A percentile compares a stretch with the other conserved stretches of the same genome.
Conservation (phyloP, 495 filamentous ascomycete genomes). For the Ramalina intermedia region DNA sequence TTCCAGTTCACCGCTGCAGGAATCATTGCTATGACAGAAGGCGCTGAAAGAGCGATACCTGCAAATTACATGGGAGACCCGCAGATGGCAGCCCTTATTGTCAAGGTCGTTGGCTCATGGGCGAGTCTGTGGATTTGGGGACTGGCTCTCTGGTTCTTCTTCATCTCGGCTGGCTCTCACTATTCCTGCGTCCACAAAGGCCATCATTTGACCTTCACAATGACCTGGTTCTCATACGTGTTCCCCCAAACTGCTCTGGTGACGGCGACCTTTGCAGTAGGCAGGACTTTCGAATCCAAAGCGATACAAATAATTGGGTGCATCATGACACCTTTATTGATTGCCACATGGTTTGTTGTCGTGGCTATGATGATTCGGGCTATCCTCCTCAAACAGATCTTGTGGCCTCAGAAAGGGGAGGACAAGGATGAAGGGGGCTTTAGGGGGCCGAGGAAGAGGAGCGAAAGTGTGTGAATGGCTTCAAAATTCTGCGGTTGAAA, state of each 20-base stretch:
- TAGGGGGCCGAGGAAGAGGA: constrained; percentile 9
- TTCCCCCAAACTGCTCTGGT: constrained; percentile 74
- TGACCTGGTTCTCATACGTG: constrained; percentile 81
- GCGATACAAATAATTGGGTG: constrained; percentile 55
- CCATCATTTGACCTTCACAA: constrained; percentile 57
- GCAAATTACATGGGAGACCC: constrained; percentile 46
- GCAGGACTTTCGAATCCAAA: constrained; percentile 43
- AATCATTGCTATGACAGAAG: constrained; percentile 42
- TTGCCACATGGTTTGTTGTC: constrained; percentile 58
- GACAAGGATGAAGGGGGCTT: constrained; percentile 49
- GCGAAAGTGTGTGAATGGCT: background rate
- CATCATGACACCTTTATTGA: constrained; percentile 43
- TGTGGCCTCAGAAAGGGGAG: constrained; percentile 62
- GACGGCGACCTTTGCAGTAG: constrained; percentile 61
- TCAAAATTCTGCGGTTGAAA: no score
- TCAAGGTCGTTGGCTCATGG: constrained; percentile 42
- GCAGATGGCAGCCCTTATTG: constrained; percentile 36
- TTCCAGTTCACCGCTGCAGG: constrained; percentile 55
- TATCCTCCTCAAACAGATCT: constrained; percentile 44
- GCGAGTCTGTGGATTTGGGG: constrained; percentile 72
- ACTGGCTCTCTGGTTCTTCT: constrained; percentile 74
- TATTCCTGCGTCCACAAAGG: constrained; percentile 46
- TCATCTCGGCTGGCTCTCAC: constrained; percentile 62
- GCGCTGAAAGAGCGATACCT: constrained; percentile 30
- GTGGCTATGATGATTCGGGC: constrained; percentile 56